A percentile compares a stretch with the other conserved stretches of the same genome.
Conservation (phyloP, 495 filamentous ascomycete species). For the Xanthoparmelia taractica region DNA sequence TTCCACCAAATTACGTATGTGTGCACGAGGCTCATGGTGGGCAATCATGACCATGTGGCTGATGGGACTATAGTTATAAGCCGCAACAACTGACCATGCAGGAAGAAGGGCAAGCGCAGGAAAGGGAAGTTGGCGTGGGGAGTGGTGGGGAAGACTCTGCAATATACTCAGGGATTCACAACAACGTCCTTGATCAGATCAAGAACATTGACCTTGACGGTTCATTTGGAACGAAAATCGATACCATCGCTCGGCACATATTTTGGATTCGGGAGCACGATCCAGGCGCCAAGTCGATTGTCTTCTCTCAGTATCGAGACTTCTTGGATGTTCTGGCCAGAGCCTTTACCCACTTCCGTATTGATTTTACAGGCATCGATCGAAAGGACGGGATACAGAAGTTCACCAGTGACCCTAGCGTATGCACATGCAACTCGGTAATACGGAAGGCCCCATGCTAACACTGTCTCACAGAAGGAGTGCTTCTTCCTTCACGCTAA, state of each 20-base stretch:
- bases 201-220: conserved; percentile 67
- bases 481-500: conserved; percentile 85
- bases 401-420: conserved; percentile 66
- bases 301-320: conserved; percentile 81
- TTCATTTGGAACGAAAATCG: conserved; percentile 82
- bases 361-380: conserved; percentile 63
- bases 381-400: conserved; percentile 53
- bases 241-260: conserved; percentile 72
- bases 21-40: background rate
- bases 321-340: conserved; percentile 67
- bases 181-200: conserved; percentile 66
- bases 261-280: conserved; percentile 78
- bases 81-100: conserved; percentile 61
- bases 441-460: conserved; percentile 7
- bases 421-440: conserved; percentile 25
- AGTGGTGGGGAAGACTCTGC: conserved; percentile 32
- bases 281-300: conserved; percentile 77
- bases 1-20: conserved; percentile 66
- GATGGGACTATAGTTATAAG: conserved; percentile 44
- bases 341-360: conserved; percentile 60
- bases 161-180: conserved; percentile 73
- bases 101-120: conserved; percentile 46
- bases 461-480: conserved; percentile 43
- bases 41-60: background rate
- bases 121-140: conserved; percentile 1